These are phyloP conservation scores for Zygnema cylindricum DNA, from an alignment of 139 green algal genomes.

Conservation along the genomic window DNA sequence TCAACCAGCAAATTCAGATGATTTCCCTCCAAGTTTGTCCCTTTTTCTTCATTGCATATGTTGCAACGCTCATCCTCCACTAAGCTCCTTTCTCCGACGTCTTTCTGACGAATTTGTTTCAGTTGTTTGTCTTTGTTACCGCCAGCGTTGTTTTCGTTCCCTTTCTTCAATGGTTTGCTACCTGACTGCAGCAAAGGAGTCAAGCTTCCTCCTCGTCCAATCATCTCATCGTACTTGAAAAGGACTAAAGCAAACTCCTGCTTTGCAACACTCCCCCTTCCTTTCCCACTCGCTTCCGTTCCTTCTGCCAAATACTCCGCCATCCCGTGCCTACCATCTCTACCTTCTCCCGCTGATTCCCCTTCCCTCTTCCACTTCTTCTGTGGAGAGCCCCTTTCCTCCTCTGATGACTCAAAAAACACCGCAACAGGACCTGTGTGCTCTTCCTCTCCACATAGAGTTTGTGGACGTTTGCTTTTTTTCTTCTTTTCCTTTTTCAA, in stretches of 20 bases:
- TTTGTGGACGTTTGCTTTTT: no score
- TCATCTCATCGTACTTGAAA: constrained; percentile 7
- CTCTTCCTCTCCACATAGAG: background rate
- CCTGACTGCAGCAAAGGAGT: background rate
- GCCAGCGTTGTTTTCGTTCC: no score
- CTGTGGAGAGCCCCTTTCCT: background rate
- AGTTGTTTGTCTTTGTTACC: no score
- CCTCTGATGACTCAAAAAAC: background rate
- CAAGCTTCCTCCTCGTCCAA: background rate
- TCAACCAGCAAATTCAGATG: no score
- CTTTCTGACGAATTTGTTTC: no score
- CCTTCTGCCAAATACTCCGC: background rate
- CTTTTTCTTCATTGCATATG: no score
- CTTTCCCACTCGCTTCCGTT: background rate
- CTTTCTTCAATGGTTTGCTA: background rate
- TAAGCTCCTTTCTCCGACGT: no score
- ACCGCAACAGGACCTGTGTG: background rate
- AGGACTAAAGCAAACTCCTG: constrained; percentile 24
- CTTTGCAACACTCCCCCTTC: background rate
- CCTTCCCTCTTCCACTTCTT: background rate
- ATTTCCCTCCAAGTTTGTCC: no score
- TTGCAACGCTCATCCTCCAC: no score
- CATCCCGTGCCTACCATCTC: no score
- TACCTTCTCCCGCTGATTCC: no score
- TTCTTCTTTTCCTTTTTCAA: no score